Evolutionary conservation across 2,329 filamentous ascomycete genomes (phyloP).

Genomic region (Phaeosphaeria sp.): DNA sequence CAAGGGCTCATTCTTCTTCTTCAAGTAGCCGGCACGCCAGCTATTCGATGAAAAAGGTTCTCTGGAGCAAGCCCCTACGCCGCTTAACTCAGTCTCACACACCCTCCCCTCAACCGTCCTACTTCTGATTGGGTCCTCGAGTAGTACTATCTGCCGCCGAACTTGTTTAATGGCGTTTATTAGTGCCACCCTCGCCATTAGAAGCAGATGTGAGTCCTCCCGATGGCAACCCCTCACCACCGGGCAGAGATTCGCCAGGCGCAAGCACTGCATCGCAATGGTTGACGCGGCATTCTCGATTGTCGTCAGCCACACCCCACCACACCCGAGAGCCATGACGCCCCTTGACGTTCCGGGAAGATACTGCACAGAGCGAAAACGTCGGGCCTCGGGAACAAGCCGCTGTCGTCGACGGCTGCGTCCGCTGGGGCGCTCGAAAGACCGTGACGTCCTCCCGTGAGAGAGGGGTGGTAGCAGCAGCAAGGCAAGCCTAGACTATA

Average conservation of each 20-base stretch:
- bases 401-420: constrained; percentile 1
- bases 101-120: not conserved
- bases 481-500: constrained; percentile 8
- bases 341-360: not conserved
- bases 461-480: not conserved
- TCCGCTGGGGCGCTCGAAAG: constrained; percentile 1
- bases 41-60: constrained; percentile 7
- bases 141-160: too few species aligned
- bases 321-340: constrained; percentile 2
- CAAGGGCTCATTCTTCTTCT: not conserved
- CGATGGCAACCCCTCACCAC: constrained; percentile 2
- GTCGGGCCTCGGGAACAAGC: constrained; percentile 6
- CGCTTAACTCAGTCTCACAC: constrained; percentile 5
- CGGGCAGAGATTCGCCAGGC: not conserved
- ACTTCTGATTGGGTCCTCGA: not conserved
- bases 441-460: constrained; percentile 1
- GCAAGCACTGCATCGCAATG: constrained; percentile 3
- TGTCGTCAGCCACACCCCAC: constrained; percentile 1
- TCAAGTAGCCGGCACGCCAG: constrained; percentile 4
- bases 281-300: not conserved
- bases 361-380: constrained; percentile 1
- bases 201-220: constrained; percentile 1
- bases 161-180: too few species aligned
- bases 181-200: not conserved
- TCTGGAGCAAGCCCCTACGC: constrained; percentile 1